Base-by-base conservation (phyloP, 768 basidiomycete species). In the Hygrophoropsis aurantiaca region DNA sequence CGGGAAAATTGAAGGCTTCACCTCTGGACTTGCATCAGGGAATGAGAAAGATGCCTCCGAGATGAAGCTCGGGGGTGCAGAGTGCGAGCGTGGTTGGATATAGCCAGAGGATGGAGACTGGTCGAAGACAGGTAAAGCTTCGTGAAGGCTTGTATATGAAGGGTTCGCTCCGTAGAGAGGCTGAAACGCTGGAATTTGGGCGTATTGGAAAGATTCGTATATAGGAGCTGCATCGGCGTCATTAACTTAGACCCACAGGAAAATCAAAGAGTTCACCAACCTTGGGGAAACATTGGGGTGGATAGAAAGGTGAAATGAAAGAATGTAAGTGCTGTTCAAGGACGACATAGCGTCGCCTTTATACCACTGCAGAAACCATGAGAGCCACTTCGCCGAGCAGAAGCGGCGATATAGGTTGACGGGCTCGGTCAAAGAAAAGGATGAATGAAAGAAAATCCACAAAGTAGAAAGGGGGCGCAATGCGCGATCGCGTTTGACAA, bases 361-460 rank as follows among this genome's bases (percentile, higher is more conserved):
- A 61, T 62, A 59, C 23, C 41, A 18, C 7, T 8, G 21, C 20
- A 7, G 16, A 33, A 30, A 10, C 40, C 30, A 30, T 15, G 40
- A 44, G 33, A 37, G 42, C 20, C 24, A 33, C n/a, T 30, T 30
- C 19, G 5, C 20, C 21, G 11, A n/a, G 18, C 33, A 33, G 40
- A 43, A 48, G 42, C 47, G 47, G 46, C 33, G 32, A 37, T 34
- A 54, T 44, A 40, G 45, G 39, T 11, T 26, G 23, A 42, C 46
- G 26, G 44, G 36, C 47, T 49, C 55, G 40, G 43, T 54, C 50
- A 54, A 55, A 53, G 51, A 41, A 13, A 46, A 49, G 6, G 30
- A 54, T 38, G 36, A 38, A 38, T 56, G 55, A 65, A 64, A 55
- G 54, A 49, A 11, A 9, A 38, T 30, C n/a, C 45, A 52, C 39